Percentiles rank a stretch among this genome's conserved stretches.
These are phyloP conservation scores for Salmacisia buchloeana DNA, from an alignment of 1,284 basidiomycete genomes.

Conservation along the genomic window DNA sequence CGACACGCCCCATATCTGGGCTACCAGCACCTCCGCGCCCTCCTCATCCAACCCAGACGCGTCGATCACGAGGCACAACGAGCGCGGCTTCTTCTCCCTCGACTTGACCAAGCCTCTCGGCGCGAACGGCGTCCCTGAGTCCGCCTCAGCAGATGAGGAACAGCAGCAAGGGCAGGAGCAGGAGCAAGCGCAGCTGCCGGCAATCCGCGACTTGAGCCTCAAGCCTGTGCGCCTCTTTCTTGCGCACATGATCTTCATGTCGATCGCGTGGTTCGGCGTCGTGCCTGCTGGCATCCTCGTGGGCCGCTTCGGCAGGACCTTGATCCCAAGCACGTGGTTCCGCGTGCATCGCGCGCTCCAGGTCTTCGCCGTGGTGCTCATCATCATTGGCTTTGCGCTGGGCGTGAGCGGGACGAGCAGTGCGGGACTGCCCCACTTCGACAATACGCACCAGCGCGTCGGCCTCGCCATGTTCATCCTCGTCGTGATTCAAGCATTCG, in stretches of 20 bases:
- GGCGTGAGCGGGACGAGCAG: slow-evolving; percentile 52
- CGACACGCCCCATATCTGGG: slow-evolving; percentile 31
- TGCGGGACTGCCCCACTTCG: slow-evolving; percentile 16
- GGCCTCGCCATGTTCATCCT: slow-evolving; percentile 62
- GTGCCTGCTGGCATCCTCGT: slow-evolving; percentile 61
- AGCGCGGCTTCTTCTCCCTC: slow-evolving; percentile 22
- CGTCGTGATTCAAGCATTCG: slow-evolving; percentile 59
- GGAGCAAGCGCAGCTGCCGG: no score
- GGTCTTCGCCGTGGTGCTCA: slow-evolving; percentile 56
- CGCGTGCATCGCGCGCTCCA: slow-evolving; percentile 58
- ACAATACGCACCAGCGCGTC: slow-evolving; percentile 53
- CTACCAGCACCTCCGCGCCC: slow-evolving; percentile 22
- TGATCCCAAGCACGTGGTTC: slow-evolving; percentile 59
- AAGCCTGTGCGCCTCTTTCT: slow-evolving; percentile 18
- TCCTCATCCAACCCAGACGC: slow-evolving; percentile 16
- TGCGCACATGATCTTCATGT: slow-evolving; percentile 38
- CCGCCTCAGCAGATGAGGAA: background rate
- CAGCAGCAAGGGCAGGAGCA: background rate
- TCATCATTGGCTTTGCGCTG: slow-evolving; percentile 58
- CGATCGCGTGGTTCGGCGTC: slow-evolving; percentile 59
- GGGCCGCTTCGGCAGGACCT: slow-evolving; percentile 60
- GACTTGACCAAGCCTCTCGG: slow-evolving; percentile 30
- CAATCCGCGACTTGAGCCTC: background rate
- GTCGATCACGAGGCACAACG: slow-evolving; percentile 19
- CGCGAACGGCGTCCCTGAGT: background rate